Evolutionary conservation across 805 yeast species (phyloP), one percentile per base, ranked within the genome.

Genomic region (Yamadazyma phyllophila): DNA sequence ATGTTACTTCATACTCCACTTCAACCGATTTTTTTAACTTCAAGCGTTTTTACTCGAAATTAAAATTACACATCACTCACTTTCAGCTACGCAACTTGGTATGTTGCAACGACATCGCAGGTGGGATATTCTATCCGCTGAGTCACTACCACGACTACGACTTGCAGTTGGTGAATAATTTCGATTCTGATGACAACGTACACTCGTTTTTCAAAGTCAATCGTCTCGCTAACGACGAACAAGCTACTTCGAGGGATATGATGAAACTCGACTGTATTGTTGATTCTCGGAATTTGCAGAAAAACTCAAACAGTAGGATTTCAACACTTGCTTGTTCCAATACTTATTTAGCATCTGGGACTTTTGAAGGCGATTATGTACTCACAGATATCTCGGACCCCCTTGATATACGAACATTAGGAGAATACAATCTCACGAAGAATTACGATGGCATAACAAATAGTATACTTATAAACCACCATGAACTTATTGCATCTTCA

Each of bases 1-100:
- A 51, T 48, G 47, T 61, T 36, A 13, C 13, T 7, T 27, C 39
- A 11, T 42, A 16, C 31, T 44, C 10, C 27, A 48, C 59, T 9
- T 57, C 53, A 27, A 65, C 73, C 7, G 70, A 71, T 32, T 67
- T 73, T 42, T 74, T 57, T 51, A 56, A 54, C 47, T 72, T 69
- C 49, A 59, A 67, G 30, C 63, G 61, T 42, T 75, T 71, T 51
- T 74, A 60, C 60, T 59, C 71, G 46, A 59, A 63, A 47, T 68
- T 81, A 7, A 72, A 70, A 42, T 77, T 82, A 5, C 73, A 69
- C 50, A 63, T 79, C 10, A 71, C 75, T 14, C 85, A 82, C 63
- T 80, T 80, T 57, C 85, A 81, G 60, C 63, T 81, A 29, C 61
- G 85, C 12, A 74, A 78, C 46, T 60, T 80, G 40, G 71, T 81